phyloP scores from a whole-genome alignment of 345 rosid species.

The Populus euphratica region DNA sequence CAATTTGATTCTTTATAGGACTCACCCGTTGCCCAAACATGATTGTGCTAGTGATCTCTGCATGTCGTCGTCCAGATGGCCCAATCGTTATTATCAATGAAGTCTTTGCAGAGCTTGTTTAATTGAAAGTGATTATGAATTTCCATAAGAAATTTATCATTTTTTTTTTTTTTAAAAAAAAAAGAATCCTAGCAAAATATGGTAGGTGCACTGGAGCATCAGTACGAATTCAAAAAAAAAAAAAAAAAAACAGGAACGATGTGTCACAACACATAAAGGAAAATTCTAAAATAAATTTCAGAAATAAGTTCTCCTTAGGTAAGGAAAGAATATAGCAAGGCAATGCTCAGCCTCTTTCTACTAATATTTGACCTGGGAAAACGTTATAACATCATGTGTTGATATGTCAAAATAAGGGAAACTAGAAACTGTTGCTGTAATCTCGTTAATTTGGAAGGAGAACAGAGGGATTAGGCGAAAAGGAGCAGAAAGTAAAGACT shows the following conservation, averaged over 20 bases:
- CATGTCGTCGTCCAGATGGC: constrained; percentile 72
- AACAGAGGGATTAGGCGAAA: not conserved
- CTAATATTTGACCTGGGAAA: not conserved
- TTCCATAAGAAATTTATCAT: not conserved
- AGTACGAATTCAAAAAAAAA: not conserved
- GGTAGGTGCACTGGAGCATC: not conserved
- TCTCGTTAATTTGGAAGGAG: not conserved
- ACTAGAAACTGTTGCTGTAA: not conserved
- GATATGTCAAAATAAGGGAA: not conserved
- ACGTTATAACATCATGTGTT: not conserved
- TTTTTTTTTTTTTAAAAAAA: not conserved
- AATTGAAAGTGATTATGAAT: constrained; percentile 15
- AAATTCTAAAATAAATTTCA: not conserved
- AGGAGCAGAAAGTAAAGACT: not conserved
- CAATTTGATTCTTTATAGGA: constrained; percentile 3
- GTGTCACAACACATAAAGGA: not conserved
- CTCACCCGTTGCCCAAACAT: constrained; percentile 96
- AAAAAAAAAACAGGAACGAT: not conserved
- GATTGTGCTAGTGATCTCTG: constrained; percentile 88
- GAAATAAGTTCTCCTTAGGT: not conserved
- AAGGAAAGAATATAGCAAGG: not conserved
- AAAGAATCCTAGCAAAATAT: not conserved
- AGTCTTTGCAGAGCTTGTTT: constrained; percentile 83
- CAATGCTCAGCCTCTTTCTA: not conserved
- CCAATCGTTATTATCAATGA: constrained; percentile 86